Conservation (phyloP, 1,139 yeast genomes). For the Yueomyces sp. region DNA sequence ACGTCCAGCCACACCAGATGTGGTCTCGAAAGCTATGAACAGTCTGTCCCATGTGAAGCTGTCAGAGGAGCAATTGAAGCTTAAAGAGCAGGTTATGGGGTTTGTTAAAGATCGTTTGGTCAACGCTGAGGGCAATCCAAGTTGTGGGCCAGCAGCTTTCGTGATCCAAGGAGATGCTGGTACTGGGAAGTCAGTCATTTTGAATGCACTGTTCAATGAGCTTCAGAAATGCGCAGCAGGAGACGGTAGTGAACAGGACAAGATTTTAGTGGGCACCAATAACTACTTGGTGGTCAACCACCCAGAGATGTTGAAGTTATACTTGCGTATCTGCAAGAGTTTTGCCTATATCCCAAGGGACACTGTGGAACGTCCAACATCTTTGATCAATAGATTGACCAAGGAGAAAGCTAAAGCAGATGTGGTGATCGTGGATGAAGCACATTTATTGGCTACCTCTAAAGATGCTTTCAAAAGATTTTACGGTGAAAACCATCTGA, state of each 20-base stretch:
- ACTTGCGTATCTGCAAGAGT: constrained; percentile 26
- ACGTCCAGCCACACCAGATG: constrained; percentile 2
- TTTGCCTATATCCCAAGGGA: constrained; percentile 25
- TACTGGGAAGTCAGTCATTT: constrained; percentile 50
- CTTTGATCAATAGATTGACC: constrained; percentile 25
- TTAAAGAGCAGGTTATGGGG: constrained; percentile 20
- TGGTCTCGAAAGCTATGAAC: constrained; percentile 20
- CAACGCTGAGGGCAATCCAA: constrained; percentile 5
- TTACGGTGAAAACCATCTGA: constrained; percentile 29
- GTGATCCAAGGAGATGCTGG: constrained; percentile 40
- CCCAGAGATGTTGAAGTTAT: constrained; percentile 32
- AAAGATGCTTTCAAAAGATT: constrained; percentile 31
- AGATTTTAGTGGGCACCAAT: constrained; percentile 16
- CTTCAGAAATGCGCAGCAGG: constrained; percentile 21
- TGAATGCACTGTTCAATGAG: constrained; percentile 66
- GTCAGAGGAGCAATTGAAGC: constrained; percentile 25
- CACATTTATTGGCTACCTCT: constrained; percentile 29
- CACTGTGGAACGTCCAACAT: constrained; percentile 31
- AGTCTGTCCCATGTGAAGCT: constrained; percentile 24
- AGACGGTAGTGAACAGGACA: constrained; percentile 5
- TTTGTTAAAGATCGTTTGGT: constrained; percentile 19
- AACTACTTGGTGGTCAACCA: constrained; percentile 31
- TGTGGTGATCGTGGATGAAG: constrained; percentile 30
- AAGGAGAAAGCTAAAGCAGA: constrained; percentile 20
- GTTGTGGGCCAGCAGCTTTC: constrained; percentile 22